Evolutionary conservation across 2,329 filamentous ascomycete species (phyloP), one percentile per base, ranked within the genome.

Genomic region (Pseudogymnoascus sp.): DNA sequence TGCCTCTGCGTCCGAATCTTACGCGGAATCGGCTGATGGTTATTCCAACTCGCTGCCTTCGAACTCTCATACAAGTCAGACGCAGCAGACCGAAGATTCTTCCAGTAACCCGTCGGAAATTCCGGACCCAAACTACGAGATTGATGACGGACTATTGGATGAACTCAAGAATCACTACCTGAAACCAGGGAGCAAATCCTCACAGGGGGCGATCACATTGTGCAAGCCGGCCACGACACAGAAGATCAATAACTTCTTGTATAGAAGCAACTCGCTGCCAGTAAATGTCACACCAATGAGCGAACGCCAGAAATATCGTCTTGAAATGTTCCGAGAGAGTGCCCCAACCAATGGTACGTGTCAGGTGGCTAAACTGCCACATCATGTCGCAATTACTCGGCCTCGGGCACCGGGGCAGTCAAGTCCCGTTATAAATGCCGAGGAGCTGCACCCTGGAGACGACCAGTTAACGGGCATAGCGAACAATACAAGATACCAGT

Each of bases 211-310:
- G 10, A 14, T 3, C 29, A 3, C 16, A 21, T 55, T 29, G 16
- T 19, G 49, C 33, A 55, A 55, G n/a, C 49, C 29, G 31, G 49
- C 49, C 26, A 55, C 29, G 29, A 35, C 49, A 6, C 29, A 33
- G 29, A 55, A 55, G 49, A 12, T 55, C 29, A 55, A 12, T 21
- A 55, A 55, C 49, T 55, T 55, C 49, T 55, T 55, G 29, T 55
- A 55, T 55, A 55, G 29, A 33, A 55, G 49, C 16, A 55, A 55
- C n/a, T 55, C 49, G 6, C 49, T 55, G n/a, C 49, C 49, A 14
- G 49, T 55, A 26, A 55, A 55, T 21, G 16, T 55, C 49, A 55
- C 49, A 33, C 58, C 58, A 39, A 60, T 60, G 58, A 60, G 35
- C 38, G 58, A 60, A 41, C 58, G 58, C 58, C 58, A 60, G 19